phyloP scores from a whole-genome alignment of 129 eudicot species.

The Solidago caesia region DNA sequence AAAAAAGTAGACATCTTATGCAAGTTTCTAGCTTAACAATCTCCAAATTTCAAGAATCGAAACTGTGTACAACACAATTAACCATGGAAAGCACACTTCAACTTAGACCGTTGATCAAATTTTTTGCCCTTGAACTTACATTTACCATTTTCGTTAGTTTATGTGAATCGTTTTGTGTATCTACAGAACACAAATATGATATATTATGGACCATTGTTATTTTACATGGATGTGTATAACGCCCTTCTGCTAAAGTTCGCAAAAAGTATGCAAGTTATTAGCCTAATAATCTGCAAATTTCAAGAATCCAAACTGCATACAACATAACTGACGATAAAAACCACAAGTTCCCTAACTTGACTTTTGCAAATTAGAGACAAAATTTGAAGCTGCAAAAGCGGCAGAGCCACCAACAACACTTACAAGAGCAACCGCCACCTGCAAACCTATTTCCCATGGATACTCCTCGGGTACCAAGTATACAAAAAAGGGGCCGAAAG shows the following conservation, averaged over 20 bases:
- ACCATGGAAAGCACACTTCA: conserved; percentile 21
- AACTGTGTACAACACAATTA: conserved; percentile 9
- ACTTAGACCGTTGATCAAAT: conserved; percentile 14
- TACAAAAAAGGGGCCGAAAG: conserved; percentile 60
- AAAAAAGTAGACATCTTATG: neutral
- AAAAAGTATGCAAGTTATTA: conserved; percentile 16
- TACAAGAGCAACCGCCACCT: conserved; percentile 61
- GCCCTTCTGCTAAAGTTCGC: neutral
- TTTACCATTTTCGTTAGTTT: neutral
- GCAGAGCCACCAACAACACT: conserved; percentile 79
- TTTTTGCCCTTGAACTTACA: neutral
- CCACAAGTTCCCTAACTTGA: conserved; percentile 26
- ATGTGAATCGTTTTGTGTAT: neutral
- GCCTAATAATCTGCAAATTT: conserved; percentile 20
- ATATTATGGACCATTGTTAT: conserved; percentile 7
- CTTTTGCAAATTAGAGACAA: conserved; percentile 79
- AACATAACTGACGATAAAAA: conserved; percentile 12
- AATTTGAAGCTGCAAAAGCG: conserved; percentile 86
- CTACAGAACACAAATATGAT: conserved; percentile 14
- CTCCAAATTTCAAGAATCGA: conserved; percentile 8
- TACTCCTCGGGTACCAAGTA: conserved; percentile 82
- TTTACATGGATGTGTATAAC: neutral
- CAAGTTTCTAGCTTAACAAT: neutral
- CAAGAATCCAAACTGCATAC: conserved; percentile 26
- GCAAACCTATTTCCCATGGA: conserved; percentile 79